These are phyloP conservation scores for Eremothecium coryli DNA, from an alignment of 1,139 yeast species.

Conservation along the genomic window DNA sequence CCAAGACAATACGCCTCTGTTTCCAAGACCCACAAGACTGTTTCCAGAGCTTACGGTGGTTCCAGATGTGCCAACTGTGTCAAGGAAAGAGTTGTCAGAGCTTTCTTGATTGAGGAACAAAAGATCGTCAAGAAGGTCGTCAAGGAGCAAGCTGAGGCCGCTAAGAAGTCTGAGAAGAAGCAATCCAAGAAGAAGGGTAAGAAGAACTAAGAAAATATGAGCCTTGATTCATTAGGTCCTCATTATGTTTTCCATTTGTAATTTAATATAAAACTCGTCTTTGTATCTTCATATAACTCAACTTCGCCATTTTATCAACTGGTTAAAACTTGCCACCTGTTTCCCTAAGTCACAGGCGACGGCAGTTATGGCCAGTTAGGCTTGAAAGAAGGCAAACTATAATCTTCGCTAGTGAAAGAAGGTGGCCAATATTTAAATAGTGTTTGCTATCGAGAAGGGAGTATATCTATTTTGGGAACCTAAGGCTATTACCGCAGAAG, in stretches of 20 bases:
- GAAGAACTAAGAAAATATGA: constrained; percentile 2
- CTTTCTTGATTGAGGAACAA: constrained; percentile 99
- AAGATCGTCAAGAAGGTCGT: constrained; percentile 98
- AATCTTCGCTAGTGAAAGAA: too few relatives aligned
- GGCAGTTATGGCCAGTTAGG: too few relatives aligned
- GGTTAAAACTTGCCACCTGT: too few relatives aligned
- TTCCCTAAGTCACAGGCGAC: constrained; percentile 3
- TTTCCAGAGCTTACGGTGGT: constrained; percentile 99
- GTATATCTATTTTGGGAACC: too few relatives aligned
- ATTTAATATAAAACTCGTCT: constrained; percentile 5
- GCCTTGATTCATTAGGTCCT: not conserved
- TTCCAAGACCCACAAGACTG: constrained; percentile 95
- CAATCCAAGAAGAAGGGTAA: constrained; percentile 16
- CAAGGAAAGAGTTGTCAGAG: constrained; percentile 97
- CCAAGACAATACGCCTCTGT: constrained; percentile 95
- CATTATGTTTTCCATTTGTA: constrained; percentile 5
- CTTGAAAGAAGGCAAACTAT: too few relatives aligned
- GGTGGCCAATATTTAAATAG: too few relatives aligned
- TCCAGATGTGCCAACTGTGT: constrained; percentile 97
- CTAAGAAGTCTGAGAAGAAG: constrained; percentile 38
- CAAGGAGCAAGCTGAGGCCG: constrained; percentile 88
- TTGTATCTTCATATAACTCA: constrained; percentile 4
- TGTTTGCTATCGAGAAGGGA: too few relatives aligned
- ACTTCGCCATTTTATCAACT: not conserved
- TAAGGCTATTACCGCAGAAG: too few relatives aligned